Base-by-base conservation (phyloP, 164 flowering plant genomes). In the Berberis vulgaris region DNA sequence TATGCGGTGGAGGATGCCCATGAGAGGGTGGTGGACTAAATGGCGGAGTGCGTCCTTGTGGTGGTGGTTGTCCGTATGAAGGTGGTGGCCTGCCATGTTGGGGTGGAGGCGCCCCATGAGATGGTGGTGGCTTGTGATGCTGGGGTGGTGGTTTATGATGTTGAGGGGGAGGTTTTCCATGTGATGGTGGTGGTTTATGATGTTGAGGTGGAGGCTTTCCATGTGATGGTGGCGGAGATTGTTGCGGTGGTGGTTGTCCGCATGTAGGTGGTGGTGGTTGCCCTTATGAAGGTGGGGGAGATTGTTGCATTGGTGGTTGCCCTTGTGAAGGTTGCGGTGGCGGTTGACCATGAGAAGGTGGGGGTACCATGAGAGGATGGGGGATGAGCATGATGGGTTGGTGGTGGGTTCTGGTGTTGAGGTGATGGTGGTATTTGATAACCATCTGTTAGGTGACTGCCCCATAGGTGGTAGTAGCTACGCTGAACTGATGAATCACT, bases 271-370 rank as follows among this genome's bases (percentile, higher is more conserved):
- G 66, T 3, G 63, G 60, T 4, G 42, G 3, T 7, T 8, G 53
- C 44, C 54, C 43, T 6, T 68, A 54, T 6, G 39, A 39, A 2
- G 61, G 45, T 39, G 62, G 63, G 13, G 61, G n/a, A 6, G 6
- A 58, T 41, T 3, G 6, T 1, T 45, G 62, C 4, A 44, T 62
- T 7, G 72, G 59, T 12, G 49, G 56, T 10, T 41, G 57, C 45
- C 42, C 41, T 2, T 44, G 57, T 54, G 64, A 41, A 47, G 73
- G 61, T 10, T 59, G 9, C 1, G 63, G 62, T 26, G 71, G 67
- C 43, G 62, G 66, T 4, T 59, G 45, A 9, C 55, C 60, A 0
- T 67, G 40, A 12, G 65, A 55, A 39, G 70, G 70, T 11, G 61
- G 65, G 10, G 70, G 65, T 2, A 54, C 65, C 60, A 2, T 62